Evolutionary conservation across 2,329 filamentous ascomycete genomes (phyloP).

Genomic region (Aspergillus felis): DNA sequence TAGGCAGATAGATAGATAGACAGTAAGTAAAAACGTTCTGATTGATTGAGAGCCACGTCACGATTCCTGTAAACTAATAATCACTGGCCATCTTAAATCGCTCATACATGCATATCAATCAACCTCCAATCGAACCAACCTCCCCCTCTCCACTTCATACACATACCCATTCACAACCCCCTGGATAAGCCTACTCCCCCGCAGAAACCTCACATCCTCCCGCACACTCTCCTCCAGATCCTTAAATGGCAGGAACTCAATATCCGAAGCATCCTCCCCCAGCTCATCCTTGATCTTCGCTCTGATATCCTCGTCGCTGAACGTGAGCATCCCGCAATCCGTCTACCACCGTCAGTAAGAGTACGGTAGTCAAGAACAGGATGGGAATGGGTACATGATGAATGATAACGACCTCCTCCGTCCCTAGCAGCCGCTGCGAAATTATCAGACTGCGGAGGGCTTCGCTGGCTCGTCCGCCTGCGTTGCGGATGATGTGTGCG

Average conservation of each 20-base stretch:
- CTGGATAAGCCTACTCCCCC: conserved; percentile 55
- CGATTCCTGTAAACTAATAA: too few relatives aligned
- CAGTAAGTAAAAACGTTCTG: background rate
- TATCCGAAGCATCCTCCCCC: conserved; percentile 43
- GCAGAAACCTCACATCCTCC: conserved; percentile 63
- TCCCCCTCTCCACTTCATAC: conserved; percentile 73
- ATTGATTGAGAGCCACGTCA: background rate
- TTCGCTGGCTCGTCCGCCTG: conserved; percentile 63
- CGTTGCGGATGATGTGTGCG: conserved; percentile 75
- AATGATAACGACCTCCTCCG: conserved; percentile 68
- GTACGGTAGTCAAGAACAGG: too few relatives aligned
- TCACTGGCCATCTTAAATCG: background rate
- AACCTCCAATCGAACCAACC: conserved; percentile 44
- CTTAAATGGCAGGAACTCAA: conserved; percentile 63
- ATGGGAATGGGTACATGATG: conserved; percentile 20
- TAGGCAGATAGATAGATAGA: background rate
- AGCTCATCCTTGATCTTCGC: conserved; percentile 56
- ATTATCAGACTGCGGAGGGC: conserved; percentile 72
- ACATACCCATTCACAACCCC: conserved; percentile 68
- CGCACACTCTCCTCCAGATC: conserved; percentile 62
- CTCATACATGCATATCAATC: background rate
- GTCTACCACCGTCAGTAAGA: conserved; percentile 35
- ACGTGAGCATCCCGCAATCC: conserved; percentile 67
- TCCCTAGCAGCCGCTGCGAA: conserved; percentile 74
- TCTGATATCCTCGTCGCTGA: conserved; percentile 60